These are phyloP conservation scores for Viola odorata DNA, from an alignment of 345 rosid genomes.

Conservation along the genomic window DNA sequence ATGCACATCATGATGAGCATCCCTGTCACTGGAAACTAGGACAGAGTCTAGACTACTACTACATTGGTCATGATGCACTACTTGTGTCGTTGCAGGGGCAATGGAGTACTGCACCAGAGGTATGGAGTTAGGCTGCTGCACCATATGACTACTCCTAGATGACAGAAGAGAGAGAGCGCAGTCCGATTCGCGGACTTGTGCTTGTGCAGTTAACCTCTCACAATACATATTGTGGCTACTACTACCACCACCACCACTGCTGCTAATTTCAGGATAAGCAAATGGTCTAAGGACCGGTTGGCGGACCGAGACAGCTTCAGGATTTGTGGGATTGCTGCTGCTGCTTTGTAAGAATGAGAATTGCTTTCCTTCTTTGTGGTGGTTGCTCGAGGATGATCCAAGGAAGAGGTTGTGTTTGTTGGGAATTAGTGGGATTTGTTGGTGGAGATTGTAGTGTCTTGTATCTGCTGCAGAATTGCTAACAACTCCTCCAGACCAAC, in stretches of 20 bases:
- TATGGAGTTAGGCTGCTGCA: background rate
- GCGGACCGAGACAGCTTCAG: constrained; percentile 24
- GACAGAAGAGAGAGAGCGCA: constrained; percentile 98
- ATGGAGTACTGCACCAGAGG: constrained; percentile 22
- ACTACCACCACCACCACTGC: constrained; percentile 9
- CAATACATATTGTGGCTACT: constrained; percentile 28
- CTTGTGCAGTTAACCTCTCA: constrained; percentile 43
- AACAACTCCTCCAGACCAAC: constrained; percentile 37
- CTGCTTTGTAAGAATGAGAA: constrained; percentile 43
- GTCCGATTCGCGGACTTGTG: constrained; percentile 42
- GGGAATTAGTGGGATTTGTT: constrained; percentile 15
- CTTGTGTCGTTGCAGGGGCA: background rate
- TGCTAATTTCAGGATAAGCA: constrained; percentile 13
- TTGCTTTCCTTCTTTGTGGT: constrained; percentile 36
- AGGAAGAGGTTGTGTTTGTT: constrained; percentile 32
- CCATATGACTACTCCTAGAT: constrained; percentile 37
- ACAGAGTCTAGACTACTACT: constrained; percentile 30
- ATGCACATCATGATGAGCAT: constrained; percentile 17
- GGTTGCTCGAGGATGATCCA: constrained; percentile 35
- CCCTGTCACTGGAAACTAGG: constrained; percentile 31
- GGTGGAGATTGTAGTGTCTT: constrained; percentile 21
- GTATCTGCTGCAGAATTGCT: constrained; percentile 25
- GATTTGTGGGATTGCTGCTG: constrained; percentile 20
- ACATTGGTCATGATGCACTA: constrained; percentile 12
- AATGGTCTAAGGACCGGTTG: constrained; percentile 30